Conservation (phyloP, 306 rosid species). For the Betula pendula region DNA sequence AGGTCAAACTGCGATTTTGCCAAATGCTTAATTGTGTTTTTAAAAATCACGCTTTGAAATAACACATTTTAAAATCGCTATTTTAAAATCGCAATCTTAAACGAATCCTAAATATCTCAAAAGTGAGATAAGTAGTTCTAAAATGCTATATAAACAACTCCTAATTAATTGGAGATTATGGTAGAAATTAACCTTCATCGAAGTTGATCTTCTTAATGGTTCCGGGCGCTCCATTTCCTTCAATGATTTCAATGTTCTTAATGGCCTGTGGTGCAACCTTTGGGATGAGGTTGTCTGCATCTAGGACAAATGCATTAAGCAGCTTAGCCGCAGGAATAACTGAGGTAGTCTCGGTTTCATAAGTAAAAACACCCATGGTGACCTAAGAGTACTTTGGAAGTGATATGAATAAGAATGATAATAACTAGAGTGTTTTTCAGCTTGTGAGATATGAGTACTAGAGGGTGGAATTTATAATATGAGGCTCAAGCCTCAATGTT, state of each 20-base stretch:
- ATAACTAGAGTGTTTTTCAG: not conserved
- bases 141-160: not conserved
- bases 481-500: not conserved
- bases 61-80: too few species aligned
- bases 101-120: too few species aligned
- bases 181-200: conserved; percentile 12
- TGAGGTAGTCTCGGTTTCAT: conserved; percentile 16
- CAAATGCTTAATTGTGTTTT: too few species aligned
- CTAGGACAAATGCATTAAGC: conserved; percentile 26
- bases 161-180: not conserved
- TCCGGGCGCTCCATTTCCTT: conserved; percentile 46
- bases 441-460: not conserved
- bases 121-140: not conserved
- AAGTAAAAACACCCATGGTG: conserved; percentile 43
- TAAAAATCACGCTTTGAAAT: too few species aligned
- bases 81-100: too few species aligned
- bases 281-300: conserved; percentile 32
- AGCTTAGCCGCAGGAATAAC: conserved; percentile 29
- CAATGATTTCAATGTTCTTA: conserved; percentile 29
- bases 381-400: too few species aligned
- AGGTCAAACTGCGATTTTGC: too few species aligned
- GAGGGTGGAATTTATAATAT: not conserved
- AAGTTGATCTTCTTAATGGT: conserved; percentile 38
- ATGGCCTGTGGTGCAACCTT: conserved; percentile 11
- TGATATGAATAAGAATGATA: too few species aligned